phyloP scores from a whole-genome alignment of 2,329 filamentous ascomycete species.

The Fusarium compactum region DNA sequence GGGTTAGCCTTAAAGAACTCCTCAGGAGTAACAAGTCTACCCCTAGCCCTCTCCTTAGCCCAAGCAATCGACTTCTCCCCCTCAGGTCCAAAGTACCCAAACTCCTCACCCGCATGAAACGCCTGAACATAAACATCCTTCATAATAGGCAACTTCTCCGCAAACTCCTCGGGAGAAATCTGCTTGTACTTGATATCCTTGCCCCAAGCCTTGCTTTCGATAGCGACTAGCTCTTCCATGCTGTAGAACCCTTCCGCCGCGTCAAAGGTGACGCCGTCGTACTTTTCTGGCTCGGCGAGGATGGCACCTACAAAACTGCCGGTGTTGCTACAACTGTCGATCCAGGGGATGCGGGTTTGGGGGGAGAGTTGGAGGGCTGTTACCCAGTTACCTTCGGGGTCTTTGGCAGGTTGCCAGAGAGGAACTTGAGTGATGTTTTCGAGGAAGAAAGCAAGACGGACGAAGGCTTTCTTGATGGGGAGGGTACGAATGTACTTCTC shows the following conservation, averaged over 20 bases:
- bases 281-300: conserved; percentile 57
- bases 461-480: conserved; percentile 58
- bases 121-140: conserved; percentile 25
- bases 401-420: conserved; percentile 48
- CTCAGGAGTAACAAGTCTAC: conserved; percentile 37
- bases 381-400: conserved; percentile 49
- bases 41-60: conserved; percentile 37
- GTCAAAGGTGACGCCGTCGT: conserved; percentile 58
- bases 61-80: conserved; percentile 37
- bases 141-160: conserved; percentile 16
- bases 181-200: conserved; percentile 49
- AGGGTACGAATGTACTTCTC: conserved; percentile 64
- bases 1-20: conserved; percentile 39
- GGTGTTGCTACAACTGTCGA: conserved; percentile 59
- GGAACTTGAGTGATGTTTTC: conserved; percentile 50
- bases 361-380: conserved; percentile 35
- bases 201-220: conserved; percentile 56
- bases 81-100: conserved; percentile 41
- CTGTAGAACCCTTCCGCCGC: conserved; percentile 57
- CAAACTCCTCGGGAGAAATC: conserved; percentile 37
- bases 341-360: conserved; percentile 55
- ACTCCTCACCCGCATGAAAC: conserved; percentile 29
- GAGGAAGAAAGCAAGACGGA: conserved; percentile 58
- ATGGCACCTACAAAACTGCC: conserved; percentile 59
- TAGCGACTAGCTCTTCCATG: conserved; percentile 54